Base-by-base conservation (phyloP, 495 filamentous ascomycete genomes). In the Pyrenula aspistea region DNA sequence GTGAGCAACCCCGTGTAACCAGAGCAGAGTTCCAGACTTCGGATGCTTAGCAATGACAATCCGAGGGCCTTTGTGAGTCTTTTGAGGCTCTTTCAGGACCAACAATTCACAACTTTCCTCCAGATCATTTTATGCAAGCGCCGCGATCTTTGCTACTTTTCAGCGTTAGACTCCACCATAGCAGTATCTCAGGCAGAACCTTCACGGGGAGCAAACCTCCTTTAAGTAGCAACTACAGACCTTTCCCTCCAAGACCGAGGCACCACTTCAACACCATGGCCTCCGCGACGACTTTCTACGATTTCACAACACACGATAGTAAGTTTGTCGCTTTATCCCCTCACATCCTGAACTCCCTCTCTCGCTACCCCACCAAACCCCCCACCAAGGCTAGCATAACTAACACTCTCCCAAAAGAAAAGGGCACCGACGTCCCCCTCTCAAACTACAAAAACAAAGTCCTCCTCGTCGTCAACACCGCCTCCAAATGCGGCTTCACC, bases 401-500 rank as follows among this genome's bases (percentile, higher is more conserved):
- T 57, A 56, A 57, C 54, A 20, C 15, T 51, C 53, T 53, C 24
- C 52, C 2, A 63, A 65, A 69, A 93, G 89, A 93, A 65, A 88
- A 83, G 67, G 91, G 89, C 70, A 60, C 74, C 21, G 77, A 84
- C 58, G 87, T 83, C 67, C 74, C 82, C 56, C 80, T 97, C 64
- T 61, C 71, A 60, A 65, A 78, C 25, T 83, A 89, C 71, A 77
- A 87, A 58, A 88, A 86, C 76, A 96, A 96, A 69, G 91, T 96
- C 68, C 82, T 97, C 59, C 86, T 99, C 49, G 64, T 95, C 63
- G 93, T 97, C 72, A 99, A 99, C 81, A 95, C 90, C n/a, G 93
- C 93, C 59, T 94, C 88, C 66, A 96, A 96, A 77, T 99, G 93
- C 76, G 93, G 94, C 67, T 97, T 96, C 82, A 96, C 93, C 10